Base-by-base conservation (phyloP, 805 yeast genomes). In the Metschnikowia cerradonensis region DNA sequence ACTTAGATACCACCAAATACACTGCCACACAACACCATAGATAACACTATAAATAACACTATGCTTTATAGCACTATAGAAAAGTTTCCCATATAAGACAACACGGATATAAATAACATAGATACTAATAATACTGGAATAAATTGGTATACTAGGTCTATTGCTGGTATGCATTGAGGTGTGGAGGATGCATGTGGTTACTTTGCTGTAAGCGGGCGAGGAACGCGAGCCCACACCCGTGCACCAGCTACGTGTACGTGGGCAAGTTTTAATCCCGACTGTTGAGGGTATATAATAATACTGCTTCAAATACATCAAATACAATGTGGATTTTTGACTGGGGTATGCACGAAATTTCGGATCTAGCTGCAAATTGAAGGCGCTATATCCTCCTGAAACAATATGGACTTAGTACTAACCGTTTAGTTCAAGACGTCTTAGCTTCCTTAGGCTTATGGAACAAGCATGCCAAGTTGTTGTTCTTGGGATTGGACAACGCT, bases 381-480 rank as follows among this genome's bases (percentile, higher is more conserved):
- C n/a, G 32, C 26, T 23, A 33, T 14, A 14, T 7, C 17, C 8
- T 11, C 17, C 33, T 17, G n/a, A 13, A 6, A 15, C 19, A 22
- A 13, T 15, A 8, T 36, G 11, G 23, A 26, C 11, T 17, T 8
- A 2, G 22, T 55, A 60, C 67, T 63, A 63, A 63, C 67, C 31
- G 33, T 17, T 22, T 57, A 70, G 75, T 74, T 62, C 77, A 72
- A 65, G 77, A 74, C 61, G 70, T 73, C 32, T 71, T 74, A 57
- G 67, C 78, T 43, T 67, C 76, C 19, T 67, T 74, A 59, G 78
- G 78, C 36, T 73, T 74, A 58, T 74, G 78, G 78, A 74, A 74
- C 60, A 74, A 74, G 62, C 78, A 74, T 61, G 78, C 77, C 56
- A 74, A 74, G 58, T 67, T 74, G 56, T 67, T 74, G 57, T 74